These are phyloP conservation scores for Aspergillus haitiensis DNA, from an alignment of 495 filamentous ascomycete species.

Conservation along the genomic window DNA sequence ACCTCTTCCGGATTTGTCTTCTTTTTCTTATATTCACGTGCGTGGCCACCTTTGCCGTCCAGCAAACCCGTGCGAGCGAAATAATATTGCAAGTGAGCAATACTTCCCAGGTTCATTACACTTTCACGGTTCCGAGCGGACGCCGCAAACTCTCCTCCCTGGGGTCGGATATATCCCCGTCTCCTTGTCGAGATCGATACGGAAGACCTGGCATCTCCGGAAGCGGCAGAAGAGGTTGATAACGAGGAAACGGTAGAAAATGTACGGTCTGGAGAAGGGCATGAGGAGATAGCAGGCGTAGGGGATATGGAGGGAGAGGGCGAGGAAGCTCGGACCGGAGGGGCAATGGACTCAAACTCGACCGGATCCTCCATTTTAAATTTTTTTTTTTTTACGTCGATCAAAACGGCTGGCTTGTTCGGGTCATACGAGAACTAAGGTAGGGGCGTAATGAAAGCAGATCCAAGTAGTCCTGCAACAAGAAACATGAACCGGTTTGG, in stretches of 20 bases:
- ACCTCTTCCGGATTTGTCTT: slow-evolving; percentile 44
- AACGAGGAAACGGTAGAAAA: slow-evolving; percentile 74
- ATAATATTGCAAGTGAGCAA: slow-evolving; percentile 96
- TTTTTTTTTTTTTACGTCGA: slow-evolving; percentile 11
- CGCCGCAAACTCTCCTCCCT: slow-evolving; percentile 84
- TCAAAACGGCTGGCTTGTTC: slow-evolving; percentile 17
- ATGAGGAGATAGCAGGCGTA: slow-evolving; percentile 62
- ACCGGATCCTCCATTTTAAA: slow-evolving; percentile 36
- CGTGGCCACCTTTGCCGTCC: slow-evolving; percentile 87
- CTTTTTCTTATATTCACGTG: slow-evolving; percentile 67
- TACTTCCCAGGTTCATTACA: slow-evolving; percentile 93
- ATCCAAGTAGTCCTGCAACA: background rate
- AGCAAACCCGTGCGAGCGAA: slow-evolving; percentile 92
- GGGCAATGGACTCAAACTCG: slow-evolving; percentile 29
- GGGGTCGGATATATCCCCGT: slow-evolving; percentile 86
- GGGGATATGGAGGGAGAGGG: slow-evolving; percentile 62
- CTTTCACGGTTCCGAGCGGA: slow-evolving; percentile 88
- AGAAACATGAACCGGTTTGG: background rate
- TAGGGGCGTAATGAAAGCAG: slow-evolving; percentile 1
- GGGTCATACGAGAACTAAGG: slow-evolving; percentile 4
- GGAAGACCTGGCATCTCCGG: slow-evolving; percentile 51
- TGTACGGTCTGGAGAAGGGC: slow-evolving; percentile 66
- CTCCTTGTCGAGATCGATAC: slow-evolving; percentile 60
- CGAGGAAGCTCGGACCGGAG: slow-evolving; percentile 47
- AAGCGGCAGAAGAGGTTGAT: slow-evolving; percentile 65